Evolutionary conservation across 331 rosid genomes (phyloP).

Genomic region (Prunus yedoensis): DNA sequence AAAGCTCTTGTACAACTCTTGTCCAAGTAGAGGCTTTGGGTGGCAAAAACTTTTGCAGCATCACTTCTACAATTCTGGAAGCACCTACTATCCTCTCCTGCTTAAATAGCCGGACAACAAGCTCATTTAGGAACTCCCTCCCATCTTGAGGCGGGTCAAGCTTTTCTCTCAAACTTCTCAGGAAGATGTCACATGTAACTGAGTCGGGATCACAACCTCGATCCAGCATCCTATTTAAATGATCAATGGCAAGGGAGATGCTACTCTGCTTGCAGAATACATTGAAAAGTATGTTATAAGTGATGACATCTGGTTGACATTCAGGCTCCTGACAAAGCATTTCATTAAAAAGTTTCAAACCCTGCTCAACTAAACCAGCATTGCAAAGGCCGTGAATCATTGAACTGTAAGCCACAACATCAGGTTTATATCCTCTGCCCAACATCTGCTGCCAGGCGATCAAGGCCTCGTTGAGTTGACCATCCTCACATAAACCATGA

Average conservation of each 20-base stretch:
- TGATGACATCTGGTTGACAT: constrained; percentile 57
- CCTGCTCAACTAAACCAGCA: constrained; percentile 63
- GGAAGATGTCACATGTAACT: constrained; percentile 68
- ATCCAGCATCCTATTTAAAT: constrained; percentile 72
- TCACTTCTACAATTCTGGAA: constrained; percentile 57
- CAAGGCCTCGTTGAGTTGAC: constrained; percentile 72
- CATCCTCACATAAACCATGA: constrained; percentile 72
- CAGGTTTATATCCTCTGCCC: constrained; percentile 70
- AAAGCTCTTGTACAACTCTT: constrained; percentile 52
- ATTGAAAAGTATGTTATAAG: constrained; percentile 34
- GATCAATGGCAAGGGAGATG: constrained; percentile 64
- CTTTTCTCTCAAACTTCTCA: constrained; percentile 63
- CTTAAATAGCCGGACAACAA: constrained; percentile 64
- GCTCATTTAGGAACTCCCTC: constrained; percentile 80
- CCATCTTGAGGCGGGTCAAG: constrained; percentile 80
- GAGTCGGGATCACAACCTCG: constrained; percentile 82
- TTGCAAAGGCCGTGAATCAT: constrained; percentile 90
- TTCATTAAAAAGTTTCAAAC: constrained; percentile 82
- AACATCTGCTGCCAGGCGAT: constrained; percentile 86
- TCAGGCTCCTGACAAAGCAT: constrained; percentile 68
- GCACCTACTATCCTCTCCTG: constrained; percentile 59
- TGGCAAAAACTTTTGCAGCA: constrained; percentile 62
- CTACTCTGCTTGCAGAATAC: constrained; percentile 61
- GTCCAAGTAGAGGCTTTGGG: constrained; percentile 83
- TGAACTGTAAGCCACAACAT: constrained; percentile 88